Evolutionary conservation across 2,329 filamentous ascomycete genomes (phyloP).

Genomic region (Talaromyces sp.): DNA sequence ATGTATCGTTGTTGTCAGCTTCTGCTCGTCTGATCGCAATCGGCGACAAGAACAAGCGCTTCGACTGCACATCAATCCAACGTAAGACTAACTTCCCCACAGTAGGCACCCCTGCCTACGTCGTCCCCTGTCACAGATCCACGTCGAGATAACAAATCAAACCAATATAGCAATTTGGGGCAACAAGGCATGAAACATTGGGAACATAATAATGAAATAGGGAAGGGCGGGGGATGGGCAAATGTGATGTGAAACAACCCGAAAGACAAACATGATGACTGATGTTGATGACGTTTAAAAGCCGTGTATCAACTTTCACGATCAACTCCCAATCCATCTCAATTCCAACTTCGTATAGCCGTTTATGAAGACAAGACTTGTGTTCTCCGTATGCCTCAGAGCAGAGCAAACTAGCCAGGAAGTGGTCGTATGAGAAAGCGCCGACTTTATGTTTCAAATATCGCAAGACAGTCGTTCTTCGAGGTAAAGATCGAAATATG

Average conservation of each 20-base stretch:
- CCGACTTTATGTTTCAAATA: conserved; percentile 16
- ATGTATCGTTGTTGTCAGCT: background rate
- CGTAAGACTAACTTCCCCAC: conserved; percentile 4
- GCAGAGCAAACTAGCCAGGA: conserved; percentile 18
- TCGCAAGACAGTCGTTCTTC: conserved; percentile 6
- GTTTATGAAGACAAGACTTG: conserved; percentile 13
- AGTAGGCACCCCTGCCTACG: background rate
- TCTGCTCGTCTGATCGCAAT: background rate
- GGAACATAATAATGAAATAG: background rate
- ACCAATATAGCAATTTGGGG: background rate
- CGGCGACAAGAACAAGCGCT: background rate
- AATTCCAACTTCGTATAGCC: conserved; percentile 15
- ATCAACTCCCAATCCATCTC: conserved; percentile 14
- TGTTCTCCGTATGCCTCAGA: conserved; percentile 14
- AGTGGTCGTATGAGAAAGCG: conserved; percentile 14
- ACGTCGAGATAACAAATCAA: conserved; percentile 13
- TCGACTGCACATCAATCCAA: conserved; percentile 1
- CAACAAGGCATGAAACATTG: background rate
- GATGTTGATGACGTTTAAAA: background rate
- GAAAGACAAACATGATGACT: background rate
- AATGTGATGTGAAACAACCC: background rate
- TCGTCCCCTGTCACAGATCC: conserved; percentile 4
- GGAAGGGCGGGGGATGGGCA: background rate
- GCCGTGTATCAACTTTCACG: conserved; percentile 4
- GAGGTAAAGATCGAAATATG: conserved; percentile 1